Conservation (phyloP, 495 filamentous ascomycete genomes). For the Penicillium taxi region DNA sequence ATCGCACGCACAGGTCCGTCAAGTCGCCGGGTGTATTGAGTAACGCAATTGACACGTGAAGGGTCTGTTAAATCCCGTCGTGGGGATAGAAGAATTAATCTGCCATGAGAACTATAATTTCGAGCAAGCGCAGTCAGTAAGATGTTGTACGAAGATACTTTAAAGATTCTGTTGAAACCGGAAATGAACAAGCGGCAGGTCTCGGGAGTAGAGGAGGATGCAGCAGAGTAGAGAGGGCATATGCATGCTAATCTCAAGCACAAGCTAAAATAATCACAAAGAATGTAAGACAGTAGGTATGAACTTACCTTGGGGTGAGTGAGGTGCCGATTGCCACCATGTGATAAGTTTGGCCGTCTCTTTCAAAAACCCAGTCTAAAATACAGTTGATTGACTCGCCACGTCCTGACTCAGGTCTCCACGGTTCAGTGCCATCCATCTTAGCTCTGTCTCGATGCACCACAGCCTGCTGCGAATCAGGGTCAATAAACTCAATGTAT, state of each 20-base stretch:
- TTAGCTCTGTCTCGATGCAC: conserved; percentile 3
- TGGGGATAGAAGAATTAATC: conserved; percentile 1
- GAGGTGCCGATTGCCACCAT: conserved; percentile 40
- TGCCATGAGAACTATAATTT: too few relatives aligned
- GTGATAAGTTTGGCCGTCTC: conserved; percentile 36
- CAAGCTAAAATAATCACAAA: too few relatives aligned
- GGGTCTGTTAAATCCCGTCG: conserved; percentile 18
- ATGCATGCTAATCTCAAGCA: too few relatives aligned
- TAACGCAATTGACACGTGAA: conserved; percentile 24
- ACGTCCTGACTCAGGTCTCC: conserved; percentile 28
- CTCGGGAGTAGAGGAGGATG: too few relatives aligned
- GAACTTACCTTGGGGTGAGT: conserved; percentile 6
- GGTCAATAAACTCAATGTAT: conserved; percentile 37
- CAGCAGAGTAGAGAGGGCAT: too few relatives aligned
- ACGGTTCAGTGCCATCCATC: conserved; percentile 9
- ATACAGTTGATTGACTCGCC: conserved; percentile 45
- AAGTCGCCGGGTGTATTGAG: conserved; percentile 20
- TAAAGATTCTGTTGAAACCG: too few relatives aligned
- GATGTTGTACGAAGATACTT: too few relatives aligned
- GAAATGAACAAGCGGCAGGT: too few relatives aligned
- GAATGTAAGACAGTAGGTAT: conserved; percentile 27
- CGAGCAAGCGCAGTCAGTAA: too few relatives aligned
- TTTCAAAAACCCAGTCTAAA: conserved; percentile 40
- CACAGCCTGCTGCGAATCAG: conserved; percentile 26
- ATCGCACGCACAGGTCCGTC: conserved; percentile 37